Conservation (phyloP, 345 rosid species). For the Moricandia moricandioides region DNA sequence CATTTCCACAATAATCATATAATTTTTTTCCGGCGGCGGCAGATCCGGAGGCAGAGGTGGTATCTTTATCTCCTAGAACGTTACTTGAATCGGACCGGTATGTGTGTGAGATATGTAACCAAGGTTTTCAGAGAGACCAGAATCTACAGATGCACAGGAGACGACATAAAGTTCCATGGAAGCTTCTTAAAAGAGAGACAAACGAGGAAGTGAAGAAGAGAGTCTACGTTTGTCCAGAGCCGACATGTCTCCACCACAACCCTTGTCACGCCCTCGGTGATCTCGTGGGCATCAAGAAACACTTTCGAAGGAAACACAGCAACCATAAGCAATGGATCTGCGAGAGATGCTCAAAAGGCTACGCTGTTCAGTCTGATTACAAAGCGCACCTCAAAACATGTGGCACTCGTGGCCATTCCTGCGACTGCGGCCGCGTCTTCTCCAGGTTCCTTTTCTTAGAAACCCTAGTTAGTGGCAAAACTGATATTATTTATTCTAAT, state of each 20-base stretch:
- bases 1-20: neutral
- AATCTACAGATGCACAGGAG: slow-evolving; percentile 96
- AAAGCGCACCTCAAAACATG: slow-evolving; percentile 98
- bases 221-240: slow-evolving; percentile 93
- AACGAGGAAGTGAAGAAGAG: slow-evolving; percentile 66
- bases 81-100: slow-evolving; percentile 90
- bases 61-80: slow-evolving; percentile 88
- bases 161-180: slow-evolving; percentile 98
- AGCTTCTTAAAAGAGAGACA: slow-evolving; percentile 81
- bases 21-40: neutral
- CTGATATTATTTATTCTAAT: neutral
- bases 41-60: slow-evolving; percentile 99
- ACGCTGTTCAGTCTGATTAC: slow-evolving; percentile 95
- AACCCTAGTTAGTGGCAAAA: slow-evolving; percentile 19
- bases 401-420: slow-evolving; percentile 95
- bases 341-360: slow-evolving; percentile 81
- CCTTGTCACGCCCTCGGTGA: slow-evolving; percentile 97
- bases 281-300: slow-evolving; percentile 97
- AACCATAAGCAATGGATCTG: slow-evolving; percentile 94
- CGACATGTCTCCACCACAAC: slow-evolving; percentile 87
- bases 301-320: slow-evolving; percentile 87
- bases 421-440: slow-evolving; percentile 96
- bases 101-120: slow-evolving; percentile 98
- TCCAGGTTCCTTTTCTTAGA: slow-evolving; percentile 54
- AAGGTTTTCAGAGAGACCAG: slow-evolving; percentile 94